Evolutionary conservation across 352 stramenopile species (phyloP).

Genomic region (Phytophthora kernoviae): DNA sequence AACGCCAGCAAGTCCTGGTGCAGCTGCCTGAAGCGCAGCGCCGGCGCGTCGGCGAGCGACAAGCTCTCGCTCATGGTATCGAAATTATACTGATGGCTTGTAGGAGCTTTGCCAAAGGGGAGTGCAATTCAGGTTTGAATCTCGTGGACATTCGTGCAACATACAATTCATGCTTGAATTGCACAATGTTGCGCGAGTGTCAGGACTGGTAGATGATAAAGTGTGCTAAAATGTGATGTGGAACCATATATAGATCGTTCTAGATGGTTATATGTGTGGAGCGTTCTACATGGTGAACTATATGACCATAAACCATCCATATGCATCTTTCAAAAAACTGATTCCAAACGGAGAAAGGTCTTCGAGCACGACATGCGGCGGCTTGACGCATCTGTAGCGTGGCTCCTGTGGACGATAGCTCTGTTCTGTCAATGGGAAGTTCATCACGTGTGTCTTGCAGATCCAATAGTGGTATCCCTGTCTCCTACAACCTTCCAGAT

Average conservation of each 20-base stretch:
- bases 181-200: too few relatives aligned
- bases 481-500: slow-evolving; percentile 50
- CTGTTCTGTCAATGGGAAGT: background rate
- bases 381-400: background rate
- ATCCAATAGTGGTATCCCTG: background rate
- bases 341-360: slow-evolving; percentile 14
- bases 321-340: slow-evolving; percentile 8
- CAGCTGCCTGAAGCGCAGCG: slow-evolving; percentile 73
- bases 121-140: too few relatives aligned
- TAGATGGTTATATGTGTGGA: background rate
- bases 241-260: slow-evolving; percentile 9
- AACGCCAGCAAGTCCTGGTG: slow-evolving; percentile 76
- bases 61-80: slow-evolving; percentile 39
- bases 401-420: slow-evolving; percentile 4
- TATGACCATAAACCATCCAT: background rate
- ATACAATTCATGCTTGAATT: too few relatives aligned
- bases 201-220: too few relatives aligned
- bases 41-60: slow-evolving; percentile 57
- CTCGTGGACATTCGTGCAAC: background rate
- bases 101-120: slow-evolving; percentile 3
- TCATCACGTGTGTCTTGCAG: slow-evolving; percentile 5
- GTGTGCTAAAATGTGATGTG: slow-evolving; percentile 16
- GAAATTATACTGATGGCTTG: slow-evolving; percentile 30
- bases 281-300: slow-evolving; percentile 5
- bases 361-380: slow-evolving; percentile 6